Evolutionary conservation across 2,329 filamentous ascomycete genomes (phyloP).

Genomic region (Phialocephala sp.): DNA sequence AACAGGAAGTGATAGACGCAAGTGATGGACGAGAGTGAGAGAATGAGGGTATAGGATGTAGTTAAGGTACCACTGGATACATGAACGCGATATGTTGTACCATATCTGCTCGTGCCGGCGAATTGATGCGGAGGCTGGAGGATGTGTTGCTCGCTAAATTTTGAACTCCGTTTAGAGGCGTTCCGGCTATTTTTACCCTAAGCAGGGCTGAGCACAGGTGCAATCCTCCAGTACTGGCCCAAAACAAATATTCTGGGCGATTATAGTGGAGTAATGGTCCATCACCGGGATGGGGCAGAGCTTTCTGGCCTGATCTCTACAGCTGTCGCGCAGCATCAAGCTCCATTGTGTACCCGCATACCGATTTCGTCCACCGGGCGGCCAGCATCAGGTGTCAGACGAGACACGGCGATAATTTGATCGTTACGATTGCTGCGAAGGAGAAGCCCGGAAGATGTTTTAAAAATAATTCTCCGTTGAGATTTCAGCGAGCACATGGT

Average conservation of each 20-base stretch:
- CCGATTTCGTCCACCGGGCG: background rate
- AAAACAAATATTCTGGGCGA: background rate
- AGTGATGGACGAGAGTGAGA: constrained; percentile 9
- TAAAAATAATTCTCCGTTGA: background rate
- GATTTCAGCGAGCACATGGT: background rate
- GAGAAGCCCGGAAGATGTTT: background rate
- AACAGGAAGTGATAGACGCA: constrained; percentile 10
- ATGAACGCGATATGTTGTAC: constrained; percentile 1
- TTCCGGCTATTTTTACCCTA: constrained; percentile 7
- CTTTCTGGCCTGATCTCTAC: constrained; percentile 1
- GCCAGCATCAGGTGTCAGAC: background rate
- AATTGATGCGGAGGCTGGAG: constrained; percentile 9
- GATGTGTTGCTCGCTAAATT: constrained; percentile 3
- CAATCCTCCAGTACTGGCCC: background rate
- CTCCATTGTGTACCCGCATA: background rate
- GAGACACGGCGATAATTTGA: background rate
- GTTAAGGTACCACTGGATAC: constrained; percentile 7
- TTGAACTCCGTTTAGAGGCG: background rate
- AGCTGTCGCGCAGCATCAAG: background rate
- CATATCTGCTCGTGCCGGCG: constrained; percentile 9
- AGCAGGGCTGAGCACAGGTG: constrained; percentile 2
- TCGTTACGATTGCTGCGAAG: background rate
- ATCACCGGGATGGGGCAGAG: background rate
- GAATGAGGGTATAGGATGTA: constrained; percentile 11
- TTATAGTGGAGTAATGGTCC: background rate